These are phyloP conservation scores for Hebeloma cylindrosporum DNA, from an alignment of 768 basidiomycete genomes.

Conservation along the genomic window DNA sequence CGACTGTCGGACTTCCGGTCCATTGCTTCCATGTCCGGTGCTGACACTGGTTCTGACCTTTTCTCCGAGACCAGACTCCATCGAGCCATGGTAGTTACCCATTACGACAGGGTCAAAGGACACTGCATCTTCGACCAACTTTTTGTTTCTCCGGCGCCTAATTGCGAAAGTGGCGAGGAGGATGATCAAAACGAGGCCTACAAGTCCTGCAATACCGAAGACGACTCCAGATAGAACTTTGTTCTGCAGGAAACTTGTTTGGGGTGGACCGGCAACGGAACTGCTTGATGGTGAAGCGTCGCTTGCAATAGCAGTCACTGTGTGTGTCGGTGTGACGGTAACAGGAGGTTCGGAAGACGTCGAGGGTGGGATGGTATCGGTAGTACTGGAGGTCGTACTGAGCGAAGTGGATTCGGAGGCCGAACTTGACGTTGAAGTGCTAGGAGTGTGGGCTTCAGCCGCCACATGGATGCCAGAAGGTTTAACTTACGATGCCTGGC, in stretches of 20 bases:
- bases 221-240: slow-evolving; percentile 62
- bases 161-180: slow-evolving; percentile 44
- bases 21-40: slow-evolving; percentile 24
- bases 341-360: not conserved
- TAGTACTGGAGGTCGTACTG: too few relatives aligned
- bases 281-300: not conserved
- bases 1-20: slow-evolving; percentile 12
- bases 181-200: slow-evolving; percentile 47
- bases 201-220: slow-evolving; percentile 52
- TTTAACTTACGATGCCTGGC: slow-evolving; percentile 7
- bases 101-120: slow-evolving; percentile 48
- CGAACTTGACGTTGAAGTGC: slow-evolving; percentile 9
- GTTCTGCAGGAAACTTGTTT: slow-evolving; percentile 54
- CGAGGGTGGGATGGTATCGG: not conserved
- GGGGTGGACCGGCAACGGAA: slow-evolving; percentile 1
- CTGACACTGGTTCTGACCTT: slow-evolving; percentile 29
- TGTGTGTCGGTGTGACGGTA: slow-evolving; percentile 6
- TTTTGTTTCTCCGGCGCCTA: slow-evolving; percentile 47
- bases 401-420: slow-evolving; percentile 8
- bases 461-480: not conserved
- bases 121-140: slow-evolving; percentile 44
- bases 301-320: slow-evolving; percentile 8
- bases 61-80: slow-evolving; percentile 21
- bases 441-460: not conserved
- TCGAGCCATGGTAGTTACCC: slow-evolving; percentile 21